These are phyloP conservation scores for Chionographis japonica DNA, from an alignment of 106 monocot species.

Conservation along the genomic window DNA sequence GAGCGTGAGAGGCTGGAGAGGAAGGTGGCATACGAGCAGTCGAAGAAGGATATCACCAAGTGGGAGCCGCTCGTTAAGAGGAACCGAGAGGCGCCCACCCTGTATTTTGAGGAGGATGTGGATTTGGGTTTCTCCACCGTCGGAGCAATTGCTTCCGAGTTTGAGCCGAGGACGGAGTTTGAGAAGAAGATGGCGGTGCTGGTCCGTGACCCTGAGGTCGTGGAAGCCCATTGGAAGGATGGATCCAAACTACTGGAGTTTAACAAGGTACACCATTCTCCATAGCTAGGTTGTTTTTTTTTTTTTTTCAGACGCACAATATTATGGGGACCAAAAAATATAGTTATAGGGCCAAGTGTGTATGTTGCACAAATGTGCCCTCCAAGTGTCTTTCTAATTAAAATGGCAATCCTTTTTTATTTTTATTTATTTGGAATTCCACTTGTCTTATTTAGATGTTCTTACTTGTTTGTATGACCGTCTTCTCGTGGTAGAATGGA, in stretches of 20 bases:
- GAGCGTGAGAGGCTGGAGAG: constrained; percentile 79
- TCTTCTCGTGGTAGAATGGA: too few species aligned
- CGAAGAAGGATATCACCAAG: constrained; percentile 91
- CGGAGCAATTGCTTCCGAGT: constrained; percentile 69
- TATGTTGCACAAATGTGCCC: too few species aligned
- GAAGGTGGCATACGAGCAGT: constrained; percentile 57
- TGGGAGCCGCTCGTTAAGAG: constrained; percentile 91
- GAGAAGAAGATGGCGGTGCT: constrained; percentile 85
- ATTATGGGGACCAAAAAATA: too few species aligned
- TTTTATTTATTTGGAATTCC: too few species aligned
- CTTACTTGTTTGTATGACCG: too few species aligned
- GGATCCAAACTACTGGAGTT: constrained; percentile 76
- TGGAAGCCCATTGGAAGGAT: constrained; percentile 75
- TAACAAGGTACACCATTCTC: constrained; percentile 53
- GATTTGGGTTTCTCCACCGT: constrained; percentile 65
- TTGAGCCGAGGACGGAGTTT: constrained; percentile 82
- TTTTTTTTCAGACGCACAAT: too few species aligned
- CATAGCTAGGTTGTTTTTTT: too few species aligned
- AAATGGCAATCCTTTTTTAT: too few species aligned
- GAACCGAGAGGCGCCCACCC: constrained; percentile 81
- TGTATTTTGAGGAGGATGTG: constrained; percentile 69
- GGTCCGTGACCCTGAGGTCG: constrained; percentile 42
- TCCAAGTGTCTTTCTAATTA: too few species aligned
- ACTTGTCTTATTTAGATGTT: too few species aligned
- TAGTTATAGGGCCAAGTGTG: too few species aligned